phyloP scores from a whole-genome alignment of 345 rosid genomes.

The Rhodomyrtus tomentosa region DNA sequence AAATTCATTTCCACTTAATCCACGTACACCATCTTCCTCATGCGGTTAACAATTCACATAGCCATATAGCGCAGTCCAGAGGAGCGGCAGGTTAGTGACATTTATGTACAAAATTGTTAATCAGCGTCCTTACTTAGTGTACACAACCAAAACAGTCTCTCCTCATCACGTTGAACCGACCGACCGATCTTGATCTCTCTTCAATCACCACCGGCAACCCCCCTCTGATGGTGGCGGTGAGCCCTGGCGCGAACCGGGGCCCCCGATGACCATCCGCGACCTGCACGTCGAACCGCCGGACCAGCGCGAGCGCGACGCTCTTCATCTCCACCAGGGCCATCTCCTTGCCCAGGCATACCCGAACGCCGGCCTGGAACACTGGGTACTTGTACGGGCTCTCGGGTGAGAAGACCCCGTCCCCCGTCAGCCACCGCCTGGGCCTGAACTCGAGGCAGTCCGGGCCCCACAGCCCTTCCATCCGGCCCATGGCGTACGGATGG shows the following conservation, averaged over 20 bases:
- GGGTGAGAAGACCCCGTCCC: conserved; percentile 15
- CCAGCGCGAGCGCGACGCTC: conserved; percentile 26
- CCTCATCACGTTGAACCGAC: background rate
- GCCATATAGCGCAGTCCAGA: background rate
- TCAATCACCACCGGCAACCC: conserved; percentile 36
- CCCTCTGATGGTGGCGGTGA: conserved; percentile 62
- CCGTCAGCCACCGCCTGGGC: conserved; percentile 39
- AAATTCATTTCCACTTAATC: background rate
- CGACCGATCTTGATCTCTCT: background rate
- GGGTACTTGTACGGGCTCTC: conserved; percentile 33
- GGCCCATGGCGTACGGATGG: conserved; percentile 60
- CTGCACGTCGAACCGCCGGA: conserved; percentile 21
- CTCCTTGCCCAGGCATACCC: conserved; percentile 60
- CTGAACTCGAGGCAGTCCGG: conserved; percentile 25
- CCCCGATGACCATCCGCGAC: conserved; percentile 8
- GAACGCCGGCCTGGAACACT: conserved; percentile 48
- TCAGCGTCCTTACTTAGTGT: no score
- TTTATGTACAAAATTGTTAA: background rate
- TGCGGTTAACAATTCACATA: background rate
- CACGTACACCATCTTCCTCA: background rate
- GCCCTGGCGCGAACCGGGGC: conserved; percentile 47
- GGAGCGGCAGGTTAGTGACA: background rate
- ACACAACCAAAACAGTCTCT: background rate
- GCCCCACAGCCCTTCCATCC: conserved; percentile 51
- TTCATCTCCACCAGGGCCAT: conserved; percentile 47